phyloP scores from a whole-genome alignment of 2,329 filamentous ascomycete genomes.

The Metarhizium anisopliae region DNA sequence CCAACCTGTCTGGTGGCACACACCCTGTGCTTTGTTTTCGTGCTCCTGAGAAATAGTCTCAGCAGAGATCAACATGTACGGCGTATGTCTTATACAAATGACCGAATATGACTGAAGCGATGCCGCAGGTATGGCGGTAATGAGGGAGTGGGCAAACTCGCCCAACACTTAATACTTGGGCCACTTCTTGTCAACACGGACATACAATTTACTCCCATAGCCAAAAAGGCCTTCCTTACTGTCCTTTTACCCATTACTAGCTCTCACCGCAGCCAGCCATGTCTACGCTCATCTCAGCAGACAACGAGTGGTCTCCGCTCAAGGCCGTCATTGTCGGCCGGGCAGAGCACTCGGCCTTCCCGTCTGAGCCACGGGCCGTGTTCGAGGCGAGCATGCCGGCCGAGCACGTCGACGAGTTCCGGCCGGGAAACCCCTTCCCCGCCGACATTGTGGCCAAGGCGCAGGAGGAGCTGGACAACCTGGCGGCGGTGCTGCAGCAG shows the following conservation, averaged over 20 bases:
- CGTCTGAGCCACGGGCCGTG: conserved; percentile 14
- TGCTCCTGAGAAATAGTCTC: no score
- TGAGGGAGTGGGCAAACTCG: no score
- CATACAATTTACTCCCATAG: no score
- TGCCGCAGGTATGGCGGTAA: no score
- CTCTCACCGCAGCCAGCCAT: background rate
- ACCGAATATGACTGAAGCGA: no score
- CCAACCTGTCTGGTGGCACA: no score
- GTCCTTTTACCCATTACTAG: background rate
- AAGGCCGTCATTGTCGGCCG: conserved; percentile 18
- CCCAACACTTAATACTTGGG: no score
- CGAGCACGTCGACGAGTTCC: conserved; percentile 8
- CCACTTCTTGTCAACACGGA: no score
- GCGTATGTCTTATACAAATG: no score
- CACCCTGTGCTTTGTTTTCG: no score
- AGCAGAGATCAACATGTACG: no score
- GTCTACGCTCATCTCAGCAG: conserved; percentile 8
- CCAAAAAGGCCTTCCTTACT: background rate
- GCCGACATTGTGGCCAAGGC: conserved; percentile 14
- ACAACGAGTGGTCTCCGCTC: conserved; percentile 19
- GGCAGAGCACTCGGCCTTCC: conserved; percentile 15
- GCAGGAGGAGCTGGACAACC: conserved; percentile 14
- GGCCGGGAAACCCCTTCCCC: conserved; percentile 13
- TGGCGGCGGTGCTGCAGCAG: conserved; percentile 13
- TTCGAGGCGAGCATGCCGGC: conserved; percentile 13